phyloP scores from a whole-genome alignment of 192 early-diverging fungal genomes.

The Coemansia sp. region DNA sequence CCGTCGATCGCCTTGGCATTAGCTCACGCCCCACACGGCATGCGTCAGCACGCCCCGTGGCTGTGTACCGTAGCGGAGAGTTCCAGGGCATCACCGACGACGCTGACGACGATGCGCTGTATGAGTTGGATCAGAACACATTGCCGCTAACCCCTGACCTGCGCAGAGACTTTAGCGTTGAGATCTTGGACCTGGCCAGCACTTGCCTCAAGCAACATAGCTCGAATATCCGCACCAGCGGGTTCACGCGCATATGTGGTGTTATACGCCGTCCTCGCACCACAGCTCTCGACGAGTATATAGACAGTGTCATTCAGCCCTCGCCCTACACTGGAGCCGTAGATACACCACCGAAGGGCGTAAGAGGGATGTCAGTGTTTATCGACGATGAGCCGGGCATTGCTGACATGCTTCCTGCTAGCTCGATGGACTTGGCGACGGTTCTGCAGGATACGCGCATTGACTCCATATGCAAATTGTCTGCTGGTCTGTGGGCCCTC shows the following conservation, averaged over 20 bases:
- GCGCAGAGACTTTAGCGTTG: slow-evolving; percentile 46
- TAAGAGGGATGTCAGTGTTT: slow-evolving; percentile 25
- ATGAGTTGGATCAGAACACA: slow-evolving; percentile 25
- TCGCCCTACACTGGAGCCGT: not conserved
- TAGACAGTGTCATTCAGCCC: slow-evolving; percentile 14
- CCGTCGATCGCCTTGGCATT: slow-evolving; percentile 34
- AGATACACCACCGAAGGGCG: not conserved
- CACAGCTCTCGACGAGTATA: slow-evolving; percentile 48
- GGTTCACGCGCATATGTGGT: slow-evolving; percentile 29
- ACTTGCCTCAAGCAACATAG: slow-evolving; percentile 53
- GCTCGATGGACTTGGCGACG: slow-evolving; percentile 17
- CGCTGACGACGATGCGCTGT: slow-evolving; percentile 24
- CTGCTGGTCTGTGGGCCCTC: slow-evolving; percentile 40
- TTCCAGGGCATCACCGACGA: slow-evolving; percentile 33
- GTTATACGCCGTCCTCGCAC: slow-evolving; percentile 40
- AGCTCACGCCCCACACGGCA: not conserved
- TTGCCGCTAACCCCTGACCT: slow-evolving; percentile 37
- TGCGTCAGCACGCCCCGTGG: slow-evolving; percentile 5
- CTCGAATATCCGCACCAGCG: slow-evolving; percentile 35
- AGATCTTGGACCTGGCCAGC: slow-evolving; percentile 51
- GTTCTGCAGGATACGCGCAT: slow-evolving; percentile 35
- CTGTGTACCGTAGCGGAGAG: slow-evolving; percentile 37
- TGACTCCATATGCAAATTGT: slow-evolving; percentile 29
- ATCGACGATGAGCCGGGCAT: slow-evolving; percentile 42
- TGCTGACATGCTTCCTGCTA: not conserved